These are phyloP conservation scores for Catunica adiposa DNA, from an alignment of 2,329 filamentous ascomycete genomes.

Conservation along the genomic window DNA sequence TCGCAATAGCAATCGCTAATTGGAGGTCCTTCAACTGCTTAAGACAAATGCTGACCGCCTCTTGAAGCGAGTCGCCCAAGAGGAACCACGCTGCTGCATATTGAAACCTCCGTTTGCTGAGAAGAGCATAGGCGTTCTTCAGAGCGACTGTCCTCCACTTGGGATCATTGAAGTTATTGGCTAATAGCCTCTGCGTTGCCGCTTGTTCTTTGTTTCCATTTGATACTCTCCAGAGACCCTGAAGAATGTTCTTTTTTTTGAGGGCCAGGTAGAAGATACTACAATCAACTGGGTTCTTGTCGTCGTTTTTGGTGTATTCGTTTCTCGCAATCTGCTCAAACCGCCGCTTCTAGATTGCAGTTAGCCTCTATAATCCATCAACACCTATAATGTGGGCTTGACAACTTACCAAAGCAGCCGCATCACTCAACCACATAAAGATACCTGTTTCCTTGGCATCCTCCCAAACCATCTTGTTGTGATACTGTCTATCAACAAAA, in stretches of 20 bases:
- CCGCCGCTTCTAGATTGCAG: slow-evolving; percentile 18
- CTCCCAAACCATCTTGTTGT: slow-evolving; percentile 67
- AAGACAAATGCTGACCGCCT: slow-evolving; percentile 72
- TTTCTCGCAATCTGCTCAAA: slow-evolving; percentile 86
- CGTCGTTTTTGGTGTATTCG: slow-evolving; percentile 76
- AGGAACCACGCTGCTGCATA: slow-evolving; percentile 96
- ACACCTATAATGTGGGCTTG: not conserved
- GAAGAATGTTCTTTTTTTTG: slow-evolving; percentile 73
- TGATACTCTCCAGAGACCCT: slow-evolving; percentile 90
- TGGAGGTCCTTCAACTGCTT: slow-evolving; percentile 80
- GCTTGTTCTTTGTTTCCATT: slow-evolving; percentile 73
- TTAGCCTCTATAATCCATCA: not conserved
- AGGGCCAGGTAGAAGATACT: slow-evolving; percentile 83
- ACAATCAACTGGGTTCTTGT: slow-evolving; percentile 82
- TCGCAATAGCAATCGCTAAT: slow-evolving; percentile 71
- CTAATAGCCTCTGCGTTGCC: slow-evolving; percentile 60
- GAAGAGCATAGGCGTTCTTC: slow-evolving; percentile 90
- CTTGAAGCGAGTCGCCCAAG: slow-evolving; percentile 65
- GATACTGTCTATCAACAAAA: slow-evolving; percentile 64
- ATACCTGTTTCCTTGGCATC: slow-evolving; percentile 73
- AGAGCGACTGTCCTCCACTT: slow-evolving; percentile 79
- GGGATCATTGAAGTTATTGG: slow-evolving; percentile 78
- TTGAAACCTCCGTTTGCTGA: slow-evolving; percentile 78
- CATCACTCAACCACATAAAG: slow-evolving; percentile 86
- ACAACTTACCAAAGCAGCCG: slow-evolving; percentile 50